These are phyloP conservation scores for Cryptococcus sp. DNA, from an alignment of 1,284 basidiomycete species.

Conservation along the genomic window DNA sequence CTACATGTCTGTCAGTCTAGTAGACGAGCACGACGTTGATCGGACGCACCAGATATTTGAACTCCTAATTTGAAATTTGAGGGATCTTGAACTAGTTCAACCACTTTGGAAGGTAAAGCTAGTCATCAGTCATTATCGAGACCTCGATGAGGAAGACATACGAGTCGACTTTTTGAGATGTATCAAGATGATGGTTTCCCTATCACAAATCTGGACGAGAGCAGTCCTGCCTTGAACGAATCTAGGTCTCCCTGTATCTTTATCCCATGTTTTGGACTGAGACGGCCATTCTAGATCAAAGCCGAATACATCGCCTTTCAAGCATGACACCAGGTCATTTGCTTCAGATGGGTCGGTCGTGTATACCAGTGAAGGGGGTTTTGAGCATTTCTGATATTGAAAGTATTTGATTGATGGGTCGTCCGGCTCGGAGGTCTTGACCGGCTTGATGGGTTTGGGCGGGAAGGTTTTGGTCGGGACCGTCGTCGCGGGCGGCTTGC, in stretches of 20 bases:
- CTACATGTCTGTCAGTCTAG: conserved; percentile 7
- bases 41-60: conserved; percentile 28
- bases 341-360: conserved; percentile 31
- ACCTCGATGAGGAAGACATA: conserved; percentile 11
- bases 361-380: conserved; percentile 28
- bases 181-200: conserved; percentile 44
- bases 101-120: conserved; percentile 33
- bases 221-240: conserved; percentile 33
- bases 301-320: conserved; percentile 33
- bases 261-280: conserved; percentile 10
- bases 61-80: conserved; percentile 44
- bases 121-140: not conserved
- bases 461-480: not conserved
- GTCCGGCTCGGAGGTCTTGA: not conserved
- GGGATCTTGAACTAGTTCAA: conserved; percentile 34
- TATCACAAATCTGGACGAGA: conserved; percentile 46
- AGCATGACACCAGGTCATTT: conserved; percentile 27
- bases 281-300: conserved; percentile 46
- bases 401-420: conserved; percentile 20
- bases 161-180: conserved; percentile 38
- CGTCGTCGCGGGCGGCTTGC: not conserved
- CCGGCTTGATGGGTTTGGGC: too few species aligned
- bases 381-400: conserved; percentile 10
- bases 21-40: not conserved
- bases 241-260: conserved; percentile 5